These are phyloP conservation scores for Paecilomyces formosus DNA, from an alignment of 2,329 filamentous ascomycete species.

Conservation along the genomic window DNA sequence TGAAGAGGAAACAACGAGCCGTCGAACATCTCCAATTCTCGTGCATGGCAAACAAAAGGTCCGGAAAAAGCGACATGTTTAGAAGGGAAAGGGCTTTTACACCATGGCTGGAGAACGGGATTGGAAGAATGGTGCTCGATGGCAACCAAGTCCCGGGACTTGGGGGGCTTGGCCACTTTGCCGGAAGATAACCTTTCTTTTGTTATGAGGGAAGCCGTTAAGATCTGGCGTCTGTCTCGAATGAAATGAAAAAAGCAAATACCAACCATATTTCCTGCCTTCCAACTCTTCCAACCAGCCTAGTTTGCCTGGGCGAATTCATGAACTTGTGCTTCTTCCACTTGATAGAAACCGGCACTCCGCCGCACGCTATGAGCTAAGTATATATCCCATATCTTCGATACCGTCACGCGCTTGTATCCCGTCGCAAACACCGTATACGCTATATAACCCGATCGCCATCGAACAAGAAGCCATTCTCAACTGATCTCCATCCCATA, in stretches of 20 bases:
- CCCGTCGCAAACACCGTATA: no score
- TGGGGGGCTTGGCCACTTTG: constrained; percentile 14
- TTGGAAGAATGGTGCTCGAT: constrained; percentile 33
- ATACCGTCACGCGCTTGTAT: no score
- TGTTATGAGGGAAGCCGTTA: constrained; percentile 28
- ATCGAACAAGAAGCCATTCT: no score
- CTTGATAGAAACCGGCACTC: no score
- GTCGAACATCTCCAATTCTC: constrained; percentile 32
- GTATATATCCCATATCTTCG: no score
- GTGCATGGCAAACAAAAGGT: constrained; percentile 20
- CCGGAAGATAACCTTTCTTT: constrained; percentile 11
- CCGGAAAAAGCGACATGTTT: constrained; percentile 15
- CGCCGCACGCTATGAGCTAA: no score
- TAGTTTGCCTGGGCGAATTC: background rate
- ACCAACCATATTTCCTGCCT: background rate
- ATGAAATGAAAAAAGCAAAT: constrained; percentile 31
- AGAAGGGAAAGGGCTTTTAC: constrained; percentile 7
- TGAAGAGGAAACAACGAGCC: constrained; percentile 19
- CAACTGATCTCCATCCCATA: no score
- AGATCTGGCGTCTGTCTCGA: constrained; percentile 27
- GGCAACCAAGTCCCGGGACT: constrained; percentile 29
- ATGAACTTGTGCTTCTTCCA: background rate
- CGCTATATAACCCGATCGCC: no score
- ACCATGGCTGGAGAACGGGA: constrained; percentile 26
- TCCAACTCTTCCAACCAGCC: background rate